Percentiles rank a stretch among this genome's conserved stretches.
Evolutionary conservation across 768 basidiomycete species (phyloP).

Genomic region (Trametes cingulata): DNA sequence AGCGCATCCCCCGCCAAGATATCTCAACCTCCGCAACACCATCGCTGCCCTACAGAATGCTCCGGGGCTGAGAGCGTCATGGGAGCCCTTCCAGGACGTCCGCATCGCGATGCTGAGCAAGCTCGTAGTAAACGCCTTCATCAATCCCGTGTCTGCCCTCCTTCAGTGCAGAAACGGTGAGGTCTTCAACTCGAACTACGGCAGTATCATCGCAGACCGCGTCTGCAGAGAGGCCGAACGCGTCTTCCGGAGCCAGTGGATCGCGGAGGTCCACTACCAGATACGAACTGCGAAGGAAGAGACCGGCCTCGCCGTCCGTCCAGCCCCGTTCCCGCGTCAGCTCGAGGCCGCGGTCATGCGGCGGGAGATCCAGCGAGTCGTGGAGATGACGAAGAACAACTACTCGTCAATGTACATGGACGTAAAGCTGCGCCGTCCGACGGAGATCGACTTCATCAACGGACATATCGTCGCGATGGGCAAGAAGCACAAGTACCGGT

Average conservation of each 20-base stretch:
- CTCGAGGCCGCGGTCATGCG: constrained; percentile 50
- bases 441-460: constrained; percentile 83
- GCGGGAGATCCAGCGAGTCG: constrained; percentile 59
- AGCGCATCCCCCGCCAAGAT: constrained; percentile 42
- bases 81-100: constrained; percentile 66
- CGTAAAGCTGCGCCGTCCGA: constrained; percentile 52
- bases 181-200: constrained; percentile 49
- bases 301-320: constrained; percentile 8
- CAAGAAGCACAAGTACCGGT: constrained; percentile 51
- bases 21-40: constrained; percentile 66
- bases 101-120: constrained; percentile 75
- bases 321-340: constrained; percentile 46
- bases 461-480: constrained; percentile 78
- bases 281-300: constrained; percentile 18
- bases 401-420: constrained; percentile 83
- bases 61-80: constrained; percentile 56
- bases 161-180: constrained; percentile 80
- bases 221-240: constrained; percentile 74
- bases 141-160: constrained; percentile 87
- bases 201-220: constrained; percentile 45
- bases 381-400: constrained; percentile 59
- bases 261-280: constrained; percentile 28
- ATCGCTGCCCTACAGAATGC: constrained; percentile 62
- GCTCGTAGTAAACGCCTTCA: constrained; percentile 75
- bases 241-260: constrained; percentile 58